Evolutionary conservation across 2,329 filamentous ascomycete species (phyloP).

Genomic region (Dactylonectria estremocensis): DNA sequence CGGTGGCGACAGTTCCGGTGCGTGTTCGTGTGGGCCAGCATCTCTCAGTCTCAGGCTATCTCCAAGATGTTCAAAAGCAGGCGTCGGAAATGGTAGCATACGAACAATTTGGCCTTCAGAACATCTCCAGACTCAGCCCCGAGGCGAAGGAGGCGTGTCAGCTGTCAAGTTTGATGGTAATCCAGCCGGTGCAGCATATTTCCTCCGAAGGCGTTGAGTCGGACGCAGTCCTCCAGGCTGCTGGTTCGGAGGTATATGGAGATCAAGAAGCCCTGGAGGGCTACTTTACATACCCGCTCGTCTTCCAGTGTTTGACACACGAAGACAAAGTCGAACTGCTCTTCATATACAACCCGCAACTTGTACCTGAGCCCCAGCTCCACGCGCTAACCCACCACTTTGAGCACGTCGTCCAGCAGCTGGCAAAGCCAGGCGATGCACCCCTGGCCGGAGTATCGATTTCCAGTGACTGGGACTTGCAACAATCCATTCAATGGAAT

Average conservation of each 20-base stretch:
- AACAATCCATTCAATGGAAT: slow-evolving; percentile 3
- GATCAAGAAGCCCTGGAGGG: slow-evolving; percentile 9
- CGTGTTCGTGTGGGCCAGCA: slow-evolving; percentile 45
- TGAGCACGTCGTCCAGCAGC: slow-evolving; percentile 1
- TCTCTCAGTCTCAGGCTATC: slow-evolving; percentile 53
- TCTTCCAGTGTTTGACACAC: slow-evolving; percentile 4
- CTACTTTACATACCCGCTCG: slow-evolving; percentile 13
- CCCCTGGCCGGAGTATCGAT: background rate
- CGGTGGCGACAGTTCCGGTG: slow-evolving; percentile 52
- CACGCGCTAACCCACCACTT: slow-evolving; percentile 2
- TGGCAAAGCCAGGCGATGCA: background rate
- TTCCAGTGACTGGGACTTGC: slow-evolving; percentile 9
- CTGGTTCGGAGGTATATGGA: slow-evolving; percentile 22
- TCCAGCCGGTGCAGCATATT: slow-evolving; percentile 10
- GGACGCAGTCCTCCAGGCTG: background rate
- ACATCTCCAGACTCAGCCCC: slow-evolving; percentile 35
- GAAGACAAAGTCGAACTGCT: slow-evolving; percentile 2
- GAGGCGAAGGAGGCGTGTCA: slow-evolving; percentile 19
- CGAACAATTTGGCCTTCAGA: slow-evolving; percentile 32
- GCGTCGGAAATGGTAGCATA: slow-evolving; percentile 29
- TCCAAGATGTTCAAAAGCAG: slow-evolving; percentile 51
- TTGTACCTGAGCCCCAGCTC: slow-evolving; percentile 7
- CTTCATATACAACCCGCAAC: slow-evolving; percentile 2
- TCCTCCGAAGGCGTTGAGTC: background rate
- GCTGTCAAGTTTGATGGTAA: slow-evolving; percentile 25